Base-by-base conservation (phyloP, 495 filamentous ascomycete genomes). In the Tuber melanosporum region DNA sequence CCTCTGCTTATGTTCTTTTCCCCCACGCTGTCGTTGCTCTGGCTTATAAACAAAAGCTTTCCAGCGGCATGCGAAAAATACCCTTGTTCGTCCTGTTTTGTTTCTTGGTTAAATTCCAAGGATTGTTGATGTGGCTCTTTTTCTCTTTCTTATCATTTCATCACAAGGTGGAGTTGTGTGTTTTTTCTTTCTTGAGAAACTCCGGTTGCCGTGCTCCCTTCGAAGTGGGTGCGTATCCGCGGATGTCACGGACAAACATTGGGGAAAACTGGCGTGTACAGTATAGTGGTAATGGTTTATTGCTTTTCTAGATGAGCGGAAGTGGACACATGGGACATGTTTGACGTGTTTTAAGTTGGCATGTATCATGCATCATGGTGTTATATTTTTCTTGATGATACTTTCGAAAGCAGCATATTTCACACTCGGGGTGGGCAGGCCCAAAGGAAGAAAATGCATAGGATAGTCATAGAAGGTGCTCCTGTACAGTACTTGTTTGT, bases 51-150 rank as follows among this genome's bases (percentile, higher is more conserved):
- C 39, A 42, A 45, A 44, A 69, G 57, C 36, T 70, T 74, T 74
- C 36, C 66, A 62, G 71, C 73, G 80, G 44, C 72, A 4, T 46
- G 26, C 57, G 57, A 66, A 66, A 66, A 66, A 36, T 41, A 44
- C 12, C 71, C 39, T 36, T 26, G 3, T 41, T 5, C 39, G 39
- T 72, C 44, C 17, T 39, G 52, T 8, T 42, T 43, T 57, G 26
- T 10, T 20, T 41, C 52, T 41, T 45, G 9, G 9, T 75, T 75
- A 52, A 52, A 71, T 36, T 42, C 22, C 72, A 14, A 20, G 42
- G 52, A 52, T 66, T 12, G n/a, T 46, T 32, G 74, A 12, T 72
- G 74, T 70, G 62, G 32, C 32, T 32, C 32, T 32, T 32, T 32
- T 69, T 49, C 43, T 41, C 20, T n/a, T 44, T 14, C 42, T 41